Conservation (phyloP, 257 asterid genomes). For the Linaria vulgaris region DNA sequence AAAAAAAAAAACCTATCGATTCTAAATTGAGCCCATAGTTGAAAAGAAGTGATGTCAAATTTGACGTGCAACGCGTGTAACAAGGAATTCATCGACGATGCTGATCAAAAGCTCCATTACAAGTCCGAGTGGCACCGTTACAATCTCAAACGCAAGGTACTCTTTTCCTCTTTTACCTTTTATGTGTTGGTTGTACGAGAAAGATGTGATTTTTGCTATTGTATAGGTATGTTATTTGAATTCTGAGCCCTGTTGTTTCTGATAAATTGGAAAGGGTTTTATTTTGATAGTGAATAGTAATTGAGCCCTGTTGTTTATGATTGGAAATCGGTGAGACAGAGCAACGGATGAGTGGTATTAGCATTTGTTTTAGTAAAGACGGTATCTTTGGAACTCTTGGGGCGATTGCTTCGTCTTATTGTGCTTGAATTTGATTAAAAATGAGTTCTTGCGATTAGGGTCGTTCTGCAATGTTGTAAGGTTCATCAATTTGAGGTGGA, state of each 20-base stretch:
- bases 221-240: not conserved
- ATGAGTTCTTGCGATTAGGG: not conserved
- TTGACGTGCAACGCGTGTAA: slow-evolving; percentile 85
- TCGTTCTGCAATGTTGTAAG: no score
- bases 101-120: slow-evolving; percentile 81
- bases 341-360: no score
- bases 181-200: not conserved
- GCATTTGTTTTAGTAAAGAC: not conserved
- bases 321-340: no score
- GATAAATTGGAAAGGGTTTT: no score
- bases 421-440: not conserved
- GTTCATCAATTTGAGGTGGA: not conserved
- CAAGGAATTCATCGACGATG: slow-evolving; percentile 61
- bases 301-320: no score
- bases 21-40: no score
- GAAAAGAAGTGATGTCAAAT: no score
- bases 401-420: not conserved
- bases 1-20: no score
- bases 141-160: slow-evolving; percentile 96
- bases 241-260: not conserved
- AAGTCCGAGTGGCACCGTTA: slow-evolving; percentile 98
- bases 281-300: no score
- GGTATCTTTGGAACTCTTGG: not conserved
- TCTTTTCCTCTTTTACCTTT: slow-evolving; percentile 2
- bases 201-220: not conserved